Conservation (phyloP, 306 rosid genomes). For the Neltuma alba region DNA sequence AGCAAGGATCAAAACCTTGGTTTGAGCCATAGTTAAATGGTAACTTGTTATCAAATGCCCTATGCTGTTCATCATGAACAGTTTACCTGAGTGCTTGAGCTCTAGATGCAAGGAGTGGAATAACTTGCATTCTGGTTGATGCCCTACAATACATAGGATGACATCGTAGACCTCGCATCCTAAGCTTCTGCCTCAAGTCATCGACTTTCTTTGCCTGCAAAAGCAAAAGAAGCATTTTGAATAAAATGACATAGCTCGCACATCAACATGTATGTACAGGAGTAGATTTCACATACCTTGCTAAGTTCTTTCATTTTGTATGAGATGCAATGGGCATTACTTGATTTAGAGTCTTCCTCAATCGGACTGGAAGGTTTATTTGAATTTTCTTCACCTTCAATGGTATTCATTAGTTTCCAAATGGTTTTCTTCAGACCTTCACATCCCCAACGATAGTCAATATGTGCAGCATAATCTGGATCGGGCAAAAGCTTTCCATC, state of each 20-base stretch:
- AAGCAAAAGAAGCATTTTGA: constrained; percentile 14
- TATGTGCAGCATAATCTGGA: constrained; percentile 68
- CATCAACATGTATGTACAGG: not conserved
- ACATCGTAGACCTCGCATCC: constrained; percentile 76
- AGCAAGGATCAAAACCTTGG: constrained; percentile 4
- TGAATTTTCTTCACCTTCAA: constrained; percentile 41
- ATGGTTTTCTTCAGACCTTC: constrained; percentile 68
- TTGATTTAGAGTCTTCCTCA: constrained; percentile 55
- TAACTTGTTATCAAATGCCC: not conserved
- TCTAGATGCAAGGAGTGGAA: constrained; percentile 76
- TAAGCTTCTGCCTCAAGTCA: constrained; percentile 72
- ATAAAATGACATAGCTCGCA: not conserved
- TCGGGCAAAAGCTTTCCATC: constrained; percentile 61
- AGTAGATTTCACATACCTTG: constrained; percentile 44
- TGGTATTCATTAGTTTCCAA: constrained; percentile 53
- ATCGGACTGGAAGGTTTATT: constrained; percentile 32
- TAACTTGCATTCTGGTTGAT: constrained; percentile 60
- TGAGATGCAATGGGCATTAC: constrained; percentile 68
- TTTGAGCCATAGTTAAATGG: not conserved
- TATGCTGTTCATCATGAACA: not conserved
- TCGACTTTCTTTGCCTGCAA: constrained; percentile 64
- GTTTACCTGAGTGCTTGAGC: constrained; percentile 73
- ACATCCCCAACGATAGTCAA: constrained; percentile 69
- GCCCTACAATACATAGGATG: constrained; percentile 75
- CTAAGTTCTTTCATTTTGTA: constrained; percentile 54